Conservation (phyloP, 192 early-diverging fungal species). For the Piromyces finnis region DNA sequence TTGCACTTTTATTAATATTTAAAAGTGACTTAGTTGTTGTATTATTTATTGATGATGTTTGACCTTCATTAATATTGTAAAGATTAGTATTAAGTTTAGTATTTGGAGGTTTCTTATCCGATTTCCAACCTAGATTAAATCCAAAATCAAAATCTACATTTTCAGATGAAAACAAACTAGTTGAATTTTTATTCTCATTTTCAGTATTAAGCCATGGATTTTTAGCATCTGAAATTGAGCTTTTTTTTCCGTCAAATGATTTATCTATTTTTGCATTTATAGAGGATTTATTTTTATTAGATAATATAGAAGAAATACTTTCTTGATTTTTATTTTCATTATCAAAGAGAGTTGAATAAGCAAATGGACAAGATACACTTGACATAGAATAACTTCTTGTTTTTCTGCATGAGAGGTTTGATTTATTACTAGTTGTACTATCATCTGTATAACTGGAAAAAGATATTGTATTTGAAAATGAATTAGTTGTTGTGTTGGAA, state of each 20-base stretch:
- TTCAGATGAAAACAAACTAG: background rate
- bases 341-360: background rate
- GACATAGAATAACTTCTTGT: background rate
- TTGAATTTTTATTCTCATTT: background rate
- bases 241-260: background rate
- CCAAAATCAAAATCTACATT: background rate
- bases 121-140: background rate
- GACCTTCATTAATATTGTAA: background rate
- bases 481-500: background rate
- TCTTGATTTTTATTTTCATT: background rate
- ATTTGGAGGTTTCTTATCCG: background rate
- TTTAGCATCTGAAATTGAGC: background rate
- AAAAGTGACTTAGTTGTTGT: background rate
- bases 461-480: no score
- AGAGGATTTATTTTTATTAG: background rate
- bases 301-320: background rate
- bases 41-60: background rate
- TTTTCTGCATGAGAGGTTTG: background rate
- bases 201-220: background rate
- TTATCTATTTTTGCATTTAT: background rate
- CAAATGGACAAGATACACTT: background rate
- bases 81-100: background rate
- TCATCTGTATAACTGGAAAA: no score
- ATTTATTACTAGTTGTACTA: background rate
- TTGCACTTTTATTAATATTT: background rate